Conservation (phyloP, 2,329 filamentous ascomycete genomes). For the Aspergillus ustus region DNA sequence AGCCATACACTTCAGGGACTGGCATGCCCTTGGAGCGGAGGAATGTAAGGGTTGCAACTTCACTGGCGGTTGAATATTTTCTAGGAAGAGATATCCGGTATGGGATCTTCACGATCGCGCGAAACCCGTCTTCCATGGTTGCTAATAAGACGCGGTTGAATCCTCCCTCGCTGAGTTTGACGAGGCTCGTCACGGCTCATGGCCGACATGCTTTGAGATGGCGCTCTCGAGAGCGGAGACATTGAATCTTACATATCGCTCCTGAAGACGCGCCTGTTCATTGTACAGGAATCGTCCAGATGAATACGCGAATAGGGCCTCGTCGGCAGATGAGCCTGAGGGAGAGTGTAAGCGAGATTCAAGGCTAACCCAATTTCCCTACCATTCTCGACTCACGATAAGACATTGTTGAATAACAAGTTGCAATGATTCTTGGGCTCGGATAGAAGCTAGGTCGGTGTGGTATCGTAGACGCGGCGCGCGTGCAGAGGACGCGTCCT, state of each 20-base stretch:
- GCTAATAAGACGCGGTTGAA: conserved; percentile 28
- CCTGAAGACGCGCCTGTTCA: conserved; percentile 18
- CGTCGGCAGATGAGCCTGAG: neutral
- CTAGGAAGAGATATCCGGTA: conserved; percentile 27
- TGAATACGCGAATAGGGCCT: conserved; percentile 21
- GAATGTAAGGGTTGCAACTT: conserved; percentile 30
- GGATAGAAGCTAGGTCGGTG: too few relatives aligned
- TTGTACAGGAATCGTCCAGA: conserved; percentile 27
- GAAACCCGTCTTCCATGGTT: conserved; percentile 30
- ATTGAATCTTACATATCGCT: conserved; percentile 25
- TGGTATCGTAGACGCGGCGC: too few relatives aligned
- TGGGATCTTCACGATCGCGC: conserved; percentile 28
- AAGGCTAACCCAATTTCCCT: too few relatives aligned
- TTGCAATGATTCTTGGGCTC: neutral
- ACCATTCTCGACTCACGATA: too few relatives aligned
- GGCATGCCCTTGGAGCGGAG: conserved; percentile 28
- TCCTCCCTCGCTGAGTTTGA: conserved; percentile 24
- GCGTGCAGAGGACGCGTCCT: too few relatives aligned
- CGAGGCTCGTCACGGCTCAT: conserved; percentile 16
- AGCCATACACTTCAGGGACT: conserved; percentile 28
- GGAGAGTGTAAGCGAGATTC: neutral
- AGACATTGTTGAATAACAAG: too few relatives aligned
- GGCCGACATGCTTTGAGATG: conserved; percentile 17
- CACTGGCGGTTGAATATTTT: conserved; percentile 28
- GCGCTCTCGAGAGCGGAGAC: conserved; percentile 16